Evolutionary conservation across 192 early-diverging fungal species (phyloP).

Genomic region (Umbelopsis sp.): DNA sequence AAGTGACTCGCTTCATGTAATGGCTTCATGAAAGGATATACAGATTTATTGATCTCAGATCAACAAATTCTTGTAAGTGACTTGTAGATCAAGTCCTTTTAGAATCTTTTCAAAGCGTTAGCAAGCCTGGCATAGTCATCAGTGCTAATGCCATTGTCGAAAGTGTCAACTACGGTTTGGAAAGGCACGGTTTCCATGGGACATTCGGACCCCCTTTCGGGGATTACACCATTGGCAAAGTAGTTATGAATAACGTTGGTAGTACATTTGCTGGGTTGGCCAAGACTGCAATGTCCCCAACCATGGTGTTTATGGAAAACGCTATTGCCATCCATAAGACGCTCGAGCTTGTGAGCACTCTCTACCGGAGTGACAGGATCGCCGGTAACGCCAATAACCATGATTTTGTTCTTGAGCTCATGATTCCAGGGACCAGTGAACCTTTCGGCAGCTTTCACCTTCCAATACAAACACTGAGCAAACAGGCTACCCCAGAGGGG

Average conservation of each 20-base stretch:
- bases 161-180: not conserved
- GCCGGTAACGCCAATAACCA: conserved; percentile 45
- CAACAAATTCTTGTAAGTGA: too few relatives aligned
- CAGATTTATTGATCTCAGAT: too few relatives aligned
- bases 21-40: too few relatives aligned
- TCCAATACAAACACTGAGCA: conserved; percentile 32
- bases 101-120: not conserved
- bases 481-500: not conserved
- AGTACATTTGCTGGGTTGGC: conserved; percentile 41
- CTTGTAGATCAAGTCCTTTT: too few relatives aligned
- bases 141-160: not conserved
- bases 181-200: conserved; percentile 14
- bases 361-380: conserved; percentile 52
- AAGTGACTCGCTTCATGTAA: too few relatives aligned
- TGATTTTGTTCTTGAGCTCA: conserved; percentile 29
- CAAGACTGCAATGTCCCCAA: conserved; percentile 47
- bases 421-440: conserved; percentile 52
- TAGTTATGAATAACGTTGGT: conserved; percentile 29
- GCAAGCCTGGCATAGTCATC: not conserved
- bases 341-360: conserved; percentile 23
- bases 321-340: conserved; percentile 36
- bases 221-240: conserved; percentile 27
- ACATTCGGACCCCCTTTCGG: conserved; percentile 17
- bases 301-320: conserved; percentile 41
- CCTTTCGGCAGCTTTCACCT: conserved; percentile 35